Conservation (phyloP, 768 basidiomycete species). For the Mycena kentingensis region DNA sequence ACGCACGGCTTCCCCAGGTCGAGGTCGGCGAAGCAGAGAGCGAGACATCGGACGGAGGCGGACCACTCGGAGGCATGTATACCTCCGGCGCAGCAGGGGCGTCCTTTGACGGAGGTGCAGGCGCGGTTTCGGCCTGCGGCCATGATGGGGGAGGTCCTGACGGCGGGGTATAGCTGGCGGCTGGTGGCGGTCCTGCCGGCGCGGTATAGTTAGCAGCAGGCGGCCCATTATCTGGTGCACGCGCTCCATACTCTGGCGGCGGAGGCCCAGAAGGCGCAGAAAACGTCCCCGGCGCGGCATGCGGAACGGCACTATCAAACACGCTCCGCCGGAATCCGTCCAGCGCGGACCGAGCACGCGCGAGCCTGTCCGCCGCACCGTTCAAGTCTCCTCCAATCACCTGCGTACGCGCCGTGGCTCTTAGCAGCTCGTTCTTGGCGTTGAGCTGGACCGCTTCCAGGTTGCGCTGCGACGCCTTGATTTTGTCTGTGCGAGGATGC, state of each 20-base stretch:
- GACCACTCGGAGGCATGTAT: neutral
- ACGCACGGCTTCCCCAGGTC: constrained; percentile 22
- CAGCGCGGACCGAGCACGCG: constrained; percentile 16
- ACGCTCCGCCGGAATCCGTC: constrained; percentile 16
- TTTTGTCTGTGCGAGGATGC: constrained; percentile 35
- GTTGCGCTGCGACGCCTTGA: constrained; percentile 37
- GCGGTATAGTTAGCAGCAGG: neutral
- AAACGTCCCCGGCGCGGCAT: neutral
- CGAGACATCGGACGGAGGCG: neutral
- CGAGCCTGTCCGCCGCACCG: constrained; percentile 21
- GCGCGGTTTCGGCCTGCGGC: neutral
- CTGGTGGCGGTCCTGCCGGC: neutral
- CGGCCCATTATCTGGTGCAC: neutral
- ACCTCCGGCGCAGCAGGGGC: neutral
- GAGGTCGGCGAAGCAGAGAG: neutral
- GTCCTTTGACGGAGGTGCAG: neutral
- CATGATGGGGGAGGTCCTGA: constrained; percentile 6
- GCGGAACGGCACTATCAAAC: constrained; percentile 3
- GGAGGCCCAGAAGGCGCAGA: neutral
- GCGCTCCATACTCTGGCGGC: neutral
- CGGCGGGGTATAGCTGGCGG: constrained; percentile 9
- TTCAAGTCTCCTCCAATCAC: constrained; percentile 21
- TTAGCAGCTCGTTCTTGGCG: constrained; percentile 25
- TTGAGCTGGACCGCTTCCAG: constrained; percentile 38
- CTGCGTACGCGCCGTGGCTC: constrained; percentile 6